Evolutionary conservation across 495 filamentous ascomycete genomes (phyloP), one percentile per base, ranked within the genome.

Genomic region (Melanomma pulvis-pyrius): DNA sequence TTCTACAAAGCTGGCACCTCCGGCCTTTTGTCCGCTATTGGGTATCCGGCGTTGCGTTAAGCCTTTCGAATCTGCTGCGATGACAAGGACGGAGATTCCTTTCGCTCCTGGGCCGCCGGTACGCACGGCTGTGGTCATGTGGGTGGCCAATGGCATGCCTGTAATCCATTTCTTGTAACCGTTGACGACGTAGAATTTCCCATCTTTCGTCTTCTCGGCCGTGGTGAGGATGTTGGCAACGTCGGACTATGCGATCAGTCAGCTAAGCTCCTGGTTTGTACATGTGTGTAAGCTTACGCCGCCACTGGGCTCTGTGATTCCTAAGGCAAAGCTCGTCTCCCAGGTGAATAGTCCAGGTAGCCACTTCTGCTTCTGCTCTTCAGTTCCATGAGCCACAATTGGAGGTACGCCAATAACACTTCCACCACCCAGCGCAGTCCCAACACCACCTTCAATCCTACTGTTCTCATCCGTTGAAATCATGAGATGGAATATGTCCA

Each of bases 401-500:
- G 73, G 73, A 19, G 73, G 73, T 19, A 65, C 65, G 28, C 73
- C 73, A 44, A 75, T 74, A 6, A 71, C 63, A 29, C 62, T 68
- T 8, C 55, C 73, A 2, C 73, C 73, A 26, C 39, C 59, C 32
- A 75, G 54, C 17, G 63, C 26, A 4, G 69, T 75, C 55, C 63
- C 65, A 15, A 77, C 75, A 15, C 75, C 75, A 9, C 75, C 75
- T 44, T 76, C 70, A 12, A 76, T 67, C 41, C 76, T 57, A 21
- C 63, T 69, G 1, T 60, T 74, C 71, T 78, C 75, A 54, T 77
- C 75, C 19, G 67, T 76, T 53, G 69, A 44, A 5, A 76, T 59
- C 25, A 78, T 67, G 5, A 74, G 53, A 63, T 78, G 76, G 34
- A 78, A 78, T 6, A 73, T 61, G 48, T 78, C 76, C 15, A 77